These are phyloP conservation scores for Scedosporium boydii DNA, from an alignment of 2,329 filamentous ascomycete species.

Conservation along the genomic window DNA sequence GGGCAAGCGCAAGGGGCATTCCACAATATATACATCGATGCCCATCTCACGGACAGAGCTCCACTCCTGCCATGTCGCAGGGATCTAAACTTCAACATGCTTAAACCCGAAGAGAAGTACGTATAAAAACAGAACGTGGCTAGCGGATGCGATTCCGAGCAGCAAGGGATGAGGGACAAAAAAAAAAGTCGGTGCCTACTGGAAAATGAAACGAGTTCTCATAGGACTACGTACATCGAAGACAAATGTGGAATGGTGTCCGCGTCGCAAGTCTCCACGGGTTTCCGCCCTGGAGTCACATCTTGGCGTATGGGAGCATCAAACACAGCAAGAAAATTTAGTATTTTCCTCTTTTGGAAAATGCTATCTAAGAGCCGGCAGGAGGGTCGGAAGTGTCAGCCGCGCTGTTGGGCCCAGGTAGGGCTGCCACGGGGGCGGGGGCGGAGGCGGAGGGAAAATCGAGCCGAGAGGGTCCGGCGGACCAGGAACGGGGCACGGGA, in stretches of 20 bases:
- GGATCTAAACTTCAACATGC: neutral
- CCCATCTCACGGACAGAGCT: neutral
- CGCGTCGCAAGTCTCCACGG: too few relatives aligned
- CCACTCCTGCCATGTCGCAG: neutral
- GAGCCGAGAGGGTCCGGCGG: neutral
- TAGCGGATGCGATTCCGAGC: neutral
- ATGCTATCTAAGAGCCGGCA: neutral
- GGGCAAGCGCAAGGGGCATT: neutral
- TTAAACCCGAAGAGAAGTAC: neutral
- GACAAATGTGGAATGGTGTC: neutral
- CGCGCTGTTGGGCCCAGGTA: neutral
- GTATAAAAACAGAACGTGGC: neutral
- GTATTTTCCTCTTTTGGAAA: neutral
- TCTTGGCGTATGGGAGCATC: too few relatives aligned
- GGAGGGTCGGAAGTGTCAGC: neutral
- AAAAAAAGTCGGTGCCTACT: neutral
- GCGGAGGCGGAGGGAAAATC: neutral
- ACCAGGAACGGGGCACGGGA: too few relatives aligned
- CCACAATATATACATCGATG: neutral
- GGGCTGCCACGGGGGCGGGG: neutral
- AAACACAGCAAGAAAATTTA: too few relatives aligned
- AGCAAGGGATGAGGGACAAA: neutral
- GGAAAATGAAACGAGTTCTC: neutral
- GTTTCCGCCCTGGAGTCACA: too few relatives aligned
- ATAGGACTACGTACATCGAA: neutral